Evolutionary conservation across 768 basidiomycete species (phyloP).

Genomic region (Roridomyces roridus): DNA sequence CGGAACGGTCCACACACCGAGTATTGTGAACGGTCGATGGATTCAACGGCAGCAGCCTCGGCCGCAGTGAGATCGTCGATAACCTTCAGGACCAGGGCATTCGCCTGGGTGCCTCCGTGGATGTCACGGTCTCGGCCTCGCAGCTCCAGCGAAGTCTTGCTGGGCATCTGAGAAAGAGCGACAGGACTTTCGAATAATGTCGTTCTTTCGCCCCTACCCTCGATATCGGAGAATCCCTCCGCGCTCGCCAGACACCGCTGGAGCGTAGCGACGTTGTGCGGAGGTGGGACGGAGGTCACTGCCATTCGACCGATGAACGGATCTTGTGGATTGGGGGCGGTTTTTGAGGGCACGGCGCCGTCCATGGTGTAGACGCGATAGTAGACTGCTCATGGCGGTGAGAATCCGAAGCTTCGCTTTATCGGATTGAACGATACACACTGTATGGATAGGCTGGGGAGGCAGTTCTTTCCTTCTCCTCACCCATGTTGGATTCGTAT

Average conservation of each 20-base stretch:
- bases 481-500: no score
- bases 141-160: background rate
- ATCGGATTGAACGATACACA: no score
- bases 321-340: background rate
- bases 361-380: slow-evolving; percentile 3
- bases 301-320: slow-evolving; percentile 1
- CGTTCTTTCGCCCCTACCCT: background rate
- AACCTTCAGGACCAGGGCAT: slow-evolving; percentile 1
- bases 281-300: background rate
- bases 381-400: no score
- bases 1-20: no score
- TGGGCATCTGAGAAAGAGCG: background rate
- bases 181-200: no score
- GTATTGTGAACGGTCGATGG: no score
- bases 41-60: no score
- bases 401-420: no score
- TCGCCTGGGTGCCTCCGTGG: background rate
- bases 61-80: background rate
- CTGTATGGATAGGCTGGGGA: no score
- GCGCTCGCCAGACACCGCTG: background rate
- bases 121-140: background rate
- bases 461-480: no score
- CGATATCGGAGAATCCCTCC: background rate
- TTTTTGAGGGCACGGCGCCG: slow-evolving; percentile 1
- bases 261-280: background rate